Conservation (phyloP, 1,284 basidiomycete species). For the Tetrapyrgos nigripes region DNA sequence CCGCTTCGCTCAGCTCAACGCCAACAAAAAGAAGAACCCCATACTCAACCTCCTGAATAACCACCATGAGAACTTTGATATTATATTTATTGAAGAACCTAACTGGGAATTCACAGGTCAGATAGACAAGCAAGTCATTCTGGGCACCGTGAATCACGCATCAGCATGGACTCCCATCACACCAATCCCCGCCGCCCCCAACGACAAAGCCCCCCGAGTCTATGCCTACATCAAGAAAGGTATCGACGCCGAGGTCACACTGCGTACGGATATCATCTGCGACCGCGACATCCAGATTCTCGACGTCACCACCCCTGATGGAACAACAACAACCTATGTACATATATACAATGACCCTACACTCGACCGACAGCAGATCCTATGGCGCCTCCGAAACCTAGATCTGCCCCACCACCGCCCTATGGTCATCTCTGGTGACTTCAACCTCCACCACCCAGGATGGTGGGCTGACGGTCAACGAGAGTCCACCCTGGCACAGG, state of each 20-base stretch:
- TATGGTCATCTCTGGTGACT: neutral
- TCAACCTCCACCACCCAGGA: neutral
- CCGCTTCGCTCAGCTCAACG: slow-evolving; percentile 2
- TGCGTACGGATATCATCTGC: neutral
- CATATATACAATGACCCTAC: slow-evolving; percentile 10
- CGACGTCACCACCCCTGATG: neutral
- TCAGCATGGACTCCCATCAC: slow-evolving; percentile 6
- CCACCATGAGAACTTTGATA: neutral
- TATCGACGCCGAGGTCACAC: neutral
- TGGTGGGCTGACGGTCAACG: neutral
- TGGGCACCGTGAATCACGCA: neutral
- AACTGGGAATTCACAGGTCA: slow-evolving; percentile 8
- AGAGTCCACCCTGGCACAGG: neutral
- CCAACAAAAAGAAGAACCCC: slow-evolving; percentile 9
- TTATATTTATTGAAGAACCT: slow-evolving; percentile 6
- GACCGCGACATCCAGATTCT: slow-evolving; percentile 9
- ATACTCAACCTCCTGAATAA: neutral
- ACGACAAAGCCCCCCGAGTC: neutral
- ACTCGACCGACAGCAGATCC: neutral
- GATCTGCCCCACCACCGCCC: neutral
- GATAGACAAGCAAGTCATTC: neutral
- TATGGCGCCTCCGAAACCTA: neutral
- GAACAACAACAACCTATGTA: neutral
- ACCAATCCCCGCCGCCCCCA: neutral
- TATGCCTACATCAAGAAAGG: neutral